Percentiles rank a stretch among this genome's conserved stretches.
These are phyloP conservation scores for Cubamyces sp. DNA, from an alignment of 768 basidiomycete genomes.

Conservation along the genomic window DNA sequence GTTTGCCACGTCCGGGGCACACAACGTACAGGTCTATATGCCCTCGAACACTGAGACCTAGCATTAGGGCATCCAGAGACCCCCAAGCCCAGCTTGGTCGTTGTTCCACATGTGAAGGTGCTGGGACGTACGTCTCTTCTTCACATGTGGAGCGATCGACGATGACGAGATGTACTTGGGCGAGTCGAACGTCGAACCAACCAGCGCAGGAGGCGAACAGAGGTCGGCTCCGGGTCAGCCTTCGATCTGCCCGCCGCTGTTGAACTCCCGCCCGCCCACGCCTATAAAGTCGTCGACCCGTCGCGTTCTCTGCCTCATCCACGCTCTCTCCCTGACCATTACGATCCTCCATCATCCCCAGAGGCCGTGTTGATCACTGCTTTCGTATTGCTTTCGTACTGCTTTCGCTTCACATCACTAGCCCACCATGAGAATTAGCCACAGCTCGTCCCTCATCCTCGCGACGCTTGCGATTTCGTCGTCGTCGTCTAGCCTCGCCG, in stretches of 20 bases:
- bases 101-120: too few relatives aligned
- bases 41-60: too few relatives aligned
- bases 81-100: too few relatives aligned
- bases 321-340: constrained; percentile 26
- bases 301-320: not conserved
- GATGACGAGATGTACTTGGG: not conserved
- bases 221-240: constrained; percentile 13
- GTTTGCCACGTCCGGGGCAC: too few relatives aligned
- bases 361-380: constrained; percentile 20
- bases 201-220: constrained; percentile 8
- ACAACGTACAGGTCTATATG: too few relatives aligned
- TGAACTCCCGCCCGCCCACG: constrained; percentile 2
- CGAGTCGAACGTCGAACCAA: constrained; percentile 5
- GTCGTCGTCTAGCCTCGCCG: constrained; percentile 36
- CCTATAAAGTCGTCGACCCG: constrained; percentile 2
- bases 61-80: too few relatives aligned
- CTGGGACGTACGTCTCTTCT: not conserved
- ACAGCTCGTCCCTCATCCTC: constrained; percentile 40
- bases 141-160: not conserved
- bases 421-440: constrained; percentile 35
- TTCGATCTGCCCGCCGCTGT: constrained; percentile 15
- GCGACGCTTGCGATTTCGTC: constrained; percentile 37
- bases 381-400: constrained; percentile 18
- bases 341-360: constrained; percentile 26
- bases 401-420: constrained; percentile 25